Evolutionary conservation across 2,329 filamentous ascomycete genomes (phyloP).

Genomic region (Diplocarpon mali): DNA sequence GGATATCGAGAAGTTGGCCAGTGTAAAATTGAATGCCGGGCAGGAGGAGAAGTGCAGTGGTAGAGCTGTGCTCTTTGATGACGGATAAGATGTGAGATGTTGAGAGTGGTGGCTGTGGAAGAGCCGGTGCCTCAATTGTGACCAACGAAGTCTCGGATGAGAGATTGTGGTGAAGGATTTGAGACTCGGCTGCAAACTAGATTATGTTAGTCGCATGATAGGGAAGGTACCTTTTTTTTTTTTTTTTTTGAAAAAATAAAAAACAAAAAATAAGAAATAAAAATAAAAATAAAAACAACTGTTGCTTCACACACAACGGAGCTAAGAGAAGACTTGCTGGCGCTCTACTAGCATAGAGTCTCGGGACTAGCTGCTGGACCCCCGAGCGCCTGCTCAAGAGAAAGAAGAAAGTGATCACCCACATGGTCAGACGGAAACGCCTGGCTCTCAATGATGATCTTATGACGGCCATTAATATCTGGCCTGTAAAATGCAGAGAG

Average conservation of each 20-base stretch:
- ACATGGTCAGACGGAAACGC: slow-evolving; percentile 77
- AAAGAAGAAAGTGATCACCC: slow-evolving; percentile 25
- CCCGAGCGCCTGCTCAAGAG: neutral
- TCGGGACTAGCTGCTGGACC: neutral
- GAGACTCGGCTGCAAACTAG: slow-evolving; percentile 67
- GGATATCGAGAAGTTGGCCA: slow-evolving; percentile 66
- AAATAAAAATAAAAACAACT: no score
- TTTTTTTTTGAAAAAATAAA: no score
- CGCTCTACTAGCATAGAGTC: neutral
- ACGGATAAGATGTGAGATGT: slow-evolving; percentile 56
- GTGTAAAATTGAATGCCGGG: slow-evolving; percentile 75
- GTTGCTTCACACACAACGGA: no score
- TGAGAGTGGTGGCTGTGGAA: slow-evolving; percentile 41
- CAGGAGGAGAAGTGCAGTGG: slow-evolving; percentile 60
- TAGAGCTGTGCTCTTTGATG: slow-evolving; percentile 54
- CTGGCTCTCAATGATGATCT: slow-evolving; percentile 70
- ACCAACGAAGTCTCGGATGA: slow-evolving; percentile 56
- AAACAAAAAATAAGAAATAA: no score
- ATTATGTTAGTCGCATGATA: slow-evolving; percentile 11
- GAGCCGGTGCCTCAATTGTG: slow-evolving; percentile 46
- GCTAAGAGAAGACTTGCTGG: no score
- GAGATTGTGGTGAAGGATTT: slow-evolving; percentile 58
- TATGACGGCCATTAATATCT: slow-evolving; percentile 45
- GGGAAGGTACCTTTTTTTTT: no score
- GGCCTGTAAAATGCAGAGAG: slow-evolving; percentile 72